Conservation (phyloP, 805 yeast species). For the Kluyveromyces siamensis region DNA sequence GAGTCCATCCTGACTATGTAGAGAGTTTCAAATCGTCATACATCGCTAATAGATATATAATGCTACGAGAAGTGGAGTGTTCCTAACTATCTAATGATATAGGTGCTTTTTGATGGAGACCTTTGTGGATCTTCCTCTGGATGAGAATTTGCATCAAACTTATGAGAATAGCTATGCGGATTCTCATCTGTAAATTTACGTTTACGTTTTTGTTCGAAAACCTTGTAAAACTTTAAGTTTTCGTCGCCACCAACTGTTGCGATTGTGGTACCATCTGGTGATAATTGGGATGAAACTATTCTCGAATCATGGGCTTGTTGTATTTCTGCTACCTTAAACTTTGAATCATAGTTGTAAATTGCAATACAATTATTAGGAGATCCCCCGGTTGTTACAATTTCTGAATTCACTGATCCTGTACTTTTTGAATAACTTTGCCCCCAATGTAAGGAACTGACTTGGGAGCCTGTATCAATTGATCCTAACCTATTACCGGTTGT, state of each 20-base stretch:
- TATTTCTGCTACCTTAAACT: conserved; percentile 83
- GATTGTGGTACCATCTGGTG: conserved; percentile 83
- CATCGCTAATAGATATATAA: not conserved
- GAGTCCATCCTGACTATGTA: conserved; percentile 19
- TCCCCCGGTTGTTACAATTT: conserved; percentile 90
- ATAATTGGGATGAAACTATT: conserved; percentile 69
- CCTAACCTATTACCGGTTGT: conserved; percentile 81
- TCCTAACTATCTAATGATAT: conserved; percentile 14
- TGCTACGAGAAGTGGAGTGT: too few relatives aligned
- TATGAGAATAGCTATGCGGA: not conserved
- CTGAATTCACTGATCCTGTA: conserved; percentile 30
- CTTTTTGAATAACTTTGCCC: conserved; percentile 39
- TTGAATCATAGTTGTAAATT: conserved; percentile 76
- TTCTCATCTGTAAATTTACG: conserved; percentile 12
- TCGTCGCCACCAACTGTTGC: conserved; percentile 97
- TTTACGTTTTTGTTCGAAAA: conserved; percentile 54
- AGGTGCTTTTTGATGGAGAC: conserved; percentile 12
- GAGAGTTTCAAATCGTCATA: not conserved
- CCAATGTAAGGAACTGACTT: conserved; percentile 91
- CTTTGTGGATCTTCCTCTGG: conserved; percentile 9
- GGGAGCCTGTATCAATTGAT: conserved; percentile 85
- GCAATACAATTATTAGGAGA: conserved; percentile 79
- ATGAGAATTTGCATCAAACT: conserved; percentile 2
- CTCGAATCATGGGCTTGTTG: conserved; percentile 82
- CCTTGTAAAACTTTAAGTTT: conserved; percentile 87